Evolutionary conservation across 345 rosid genomes (phyloP), one percentile per base, ranked within the genome.

Genomic region (Salix suchowensis): DNA sequence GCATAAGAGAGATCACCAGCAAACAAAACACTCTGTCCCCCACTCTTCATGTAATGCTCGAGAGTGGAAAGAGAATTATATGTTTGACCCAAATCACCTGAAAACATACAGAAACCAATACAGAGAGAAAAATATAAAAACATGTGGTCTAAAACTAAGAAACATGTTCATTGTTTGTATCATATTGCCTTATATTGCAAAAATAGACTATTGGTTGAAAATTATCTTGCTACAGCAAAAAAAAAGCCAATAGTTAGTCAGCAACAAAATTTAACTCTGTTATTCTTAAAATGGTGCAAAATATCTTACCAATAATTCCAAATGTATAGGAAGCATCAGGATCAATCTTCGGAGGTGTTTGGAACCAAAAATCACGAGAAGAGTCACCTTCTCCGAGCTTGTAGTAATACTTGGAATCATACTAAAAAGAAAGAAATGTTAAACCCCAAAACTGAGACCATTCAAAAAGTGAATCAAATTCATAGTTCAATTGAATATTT

Each of bases 1-100:
- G 88, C 88, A 71, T 82, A 87, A n/a, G 90, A 87, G 12, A 87
- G 84, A 78, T 85, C 90, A 15, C 90, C 90, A 46, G 82, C 76
- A 72, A 85, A 85, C 70, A 87, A 70, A 32, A 85, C 75, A 0
- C 82, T 67, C 71, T 87, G 71, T 28, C 75, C 85, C 24, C 83
- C 80, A 60, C 84, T 87, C 68, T 73, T 64, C 79, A 75, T 77
- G 71, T 84, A 87, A 71, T 87, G 88, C 80, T 82, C 48, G 2
- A 85, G 83, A 6, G 90, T 85, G 52, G 72, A 69, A 58, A 85
- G 86, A 37, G 90, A 85, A 66, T 87, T 85, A 39, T 61, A 78
- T 15, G 87, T 87, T 76, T 83, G 90, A 42, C 90, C 90, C 52
- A 85, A 75, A 72, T 83, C 90, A 58, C 87, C 90, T 85, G 58